Evolutionary conservation across 495 filamentous ascomycete genomes (phyloP).

Genomic region (Diplogelasinospora grovesii): DNA sequence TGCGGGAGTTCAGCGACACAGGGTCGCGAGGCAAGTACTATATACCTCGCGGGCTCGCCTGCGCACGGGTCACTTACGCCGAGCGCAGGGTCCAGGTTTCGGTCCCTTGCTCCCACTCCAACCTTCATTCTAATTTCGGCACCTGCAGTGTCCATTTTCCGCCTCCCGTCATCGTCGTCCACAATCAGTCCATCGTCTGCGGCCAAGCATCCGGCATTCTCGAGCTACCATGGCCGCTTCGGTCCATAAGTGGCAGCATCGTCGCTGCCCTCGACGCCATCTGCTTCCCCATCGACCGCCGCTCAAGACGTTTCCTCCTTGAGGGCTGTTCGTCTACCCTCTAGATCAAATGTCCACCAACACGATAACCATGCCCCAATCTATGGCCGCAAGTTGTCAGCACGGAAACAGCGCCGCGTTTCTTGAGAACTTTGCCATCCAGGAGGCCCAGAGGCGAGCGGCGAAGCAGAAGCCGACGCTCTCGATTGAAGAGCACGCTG

Average conservation of each 20-base stretch:
- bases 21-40: neutral
- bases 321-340: neutral
- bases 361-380: neutral
- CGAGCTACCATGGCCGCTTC: constrained; percentile 1
- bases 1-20: neutral
- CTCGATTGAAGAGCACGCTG: neutral
- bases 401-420: neutral
- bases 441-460: constrained; percentile 1
- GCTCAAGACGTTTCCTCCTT: neutral
- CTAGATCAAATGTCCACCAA: neutral
- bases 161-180: neutral
- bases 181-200: neutral
- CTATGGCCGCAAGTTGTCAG: neutral
- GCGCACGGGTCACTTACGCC: neutral
- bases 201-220: neutral
- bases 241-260: neutral
- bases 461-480: neutral
- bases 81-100: neutral
- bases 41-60: neutral
- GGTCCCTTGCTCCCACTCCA: neutral
- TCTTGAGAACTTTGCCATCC: constrained; percentile 1
- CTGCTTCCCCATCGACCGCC: neutral
- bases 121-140: neutral
- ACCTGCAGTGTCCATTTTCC: neutral
- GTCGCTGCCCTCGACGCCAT: neutral